Percentiles rank a stretch among this genome's conserved stretches.
Conservation (phyloP, 148 eudicot genomes). For the Agrostemma githago region DNA sequence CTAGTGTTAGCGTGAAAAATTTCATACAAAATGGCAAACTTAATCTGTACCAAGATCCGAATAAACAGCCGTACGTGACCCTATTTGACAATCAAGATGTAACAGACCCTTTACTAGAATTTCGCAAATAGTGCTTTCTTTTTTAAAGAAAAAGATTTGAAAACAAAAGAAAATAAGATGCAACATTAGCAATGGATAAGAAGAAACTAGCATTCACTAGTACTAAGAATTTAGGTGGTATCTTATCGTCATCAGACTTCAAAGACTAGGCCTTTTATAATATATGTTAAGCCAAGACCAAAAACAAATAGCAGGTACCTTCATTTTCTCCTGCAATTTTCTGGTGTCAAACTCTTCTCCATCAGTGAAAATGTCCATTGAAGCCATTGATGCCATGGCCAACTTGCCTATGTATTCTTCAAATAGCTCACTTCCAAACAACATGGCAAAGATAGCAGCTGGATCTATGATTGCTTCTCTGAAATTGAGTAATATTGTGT, state of each 20-base stretch:
- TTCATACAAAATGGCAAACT: no score
- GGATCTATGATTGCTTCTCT: slow-evolving; percentile 95
- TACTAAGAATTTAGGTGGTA: no score
- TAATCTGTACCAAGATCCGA: no score
- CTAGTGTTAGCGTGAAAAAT: no score
- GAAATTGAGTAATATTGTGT: slow-evolving; percentile 16
- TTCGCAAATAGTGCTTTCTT: no score
- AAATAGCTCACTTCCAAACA: slow-evolving; percentile 98
- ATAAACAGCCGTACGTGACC: no score
- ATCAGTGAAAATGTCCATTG: slow-evolving; percentile 75
- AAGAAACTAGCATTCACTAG: no score
- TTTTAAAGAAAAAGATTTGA: no score
- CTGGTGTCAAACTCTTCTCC: slow-evolving; percentile 75
- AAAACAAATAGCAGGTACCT: slow-evolving; percentile 38
- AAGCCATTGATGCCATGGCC: slow-evolving; percentile 99
- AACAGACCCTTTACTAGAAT: no score
- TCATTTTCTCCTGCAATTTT: slow-evolving; percentile 93
- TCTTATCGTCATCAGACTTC: not conserved
- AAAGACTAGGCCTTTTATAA: not conserved
- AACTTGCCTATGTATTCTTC: slow-evolving; percentile 98
- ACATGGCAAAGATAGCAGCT: slow-evolving; percentile 98
- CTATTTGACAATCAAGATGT: no score
- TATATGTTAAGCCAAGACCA: not conserved
- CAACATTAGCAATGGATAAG: no score
- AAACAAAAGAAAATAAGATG: no score